Evolutionary conservation across 192 early-diverging fungal genomes (phyloP).

Genomic region (Powellomyces hirtus): DNA sequence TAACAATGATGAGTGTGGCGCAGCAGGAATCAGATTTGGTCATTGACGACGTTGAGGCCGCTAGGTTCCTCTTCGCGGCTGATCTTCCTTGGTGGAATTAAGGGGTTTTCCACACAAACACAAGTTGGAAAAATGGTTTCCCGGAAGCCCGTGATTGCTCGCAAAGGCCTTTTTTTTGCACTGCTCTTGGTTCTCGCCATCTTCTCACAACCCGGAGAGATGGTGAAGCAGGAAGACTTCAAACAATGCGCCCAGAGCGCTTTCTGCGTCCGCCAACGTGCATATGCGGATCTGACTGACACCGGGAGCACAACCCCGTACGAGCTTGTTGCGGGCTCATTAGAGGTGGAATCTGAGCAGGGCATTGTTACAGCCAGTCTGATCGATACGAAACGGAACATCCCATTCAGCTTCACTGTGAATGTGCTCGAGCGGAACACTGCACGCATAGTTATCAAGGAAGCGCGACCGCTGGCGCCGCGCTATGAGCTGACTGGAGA

Average conservation of each 20-base stretch:
- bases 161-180: too few relatives aligned
- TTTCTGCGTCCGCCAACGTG: conserved; percentile 88
- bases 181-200: not conserved
- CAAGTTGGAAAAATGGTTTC: too few relatives aligned
- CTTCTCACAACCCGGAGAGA: not conserved
- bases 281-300: conserved; percentile 70
- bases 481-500: conserved; percentile 69
- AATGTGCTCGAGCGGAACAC: conserved; percentile 15
- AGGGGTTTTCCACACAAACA: too few relatives aligned
- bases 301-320: conserved; percentile 54
- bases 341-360: conserved; percentile 46
- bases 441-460: conserved; percentile 36
- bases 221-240: conserved; percentile 74
- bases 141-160: too few relatives aligned
- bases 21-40: too few relatives aligned
- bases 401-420: conserved; percentile 21
- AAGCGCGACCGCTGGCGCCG: conserved; percentile 61
- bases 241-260: conserved; percentile 82
- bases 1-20: too few relatives aligned
- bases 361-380: conserved; percentile 58
- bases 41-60: too few relatives aligned
- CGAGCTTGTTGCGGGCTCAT: conserved; percentile 55
- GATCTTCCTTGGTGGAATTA: too few relatives aligned
- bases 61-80: too few relatives aligned
- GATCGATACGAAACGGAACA: conserved; percentile 44